phyloP scores from a whole-genome alignment of 2,329 filamentous ascomycete species.

The Trichoderma sp. region DNA sequence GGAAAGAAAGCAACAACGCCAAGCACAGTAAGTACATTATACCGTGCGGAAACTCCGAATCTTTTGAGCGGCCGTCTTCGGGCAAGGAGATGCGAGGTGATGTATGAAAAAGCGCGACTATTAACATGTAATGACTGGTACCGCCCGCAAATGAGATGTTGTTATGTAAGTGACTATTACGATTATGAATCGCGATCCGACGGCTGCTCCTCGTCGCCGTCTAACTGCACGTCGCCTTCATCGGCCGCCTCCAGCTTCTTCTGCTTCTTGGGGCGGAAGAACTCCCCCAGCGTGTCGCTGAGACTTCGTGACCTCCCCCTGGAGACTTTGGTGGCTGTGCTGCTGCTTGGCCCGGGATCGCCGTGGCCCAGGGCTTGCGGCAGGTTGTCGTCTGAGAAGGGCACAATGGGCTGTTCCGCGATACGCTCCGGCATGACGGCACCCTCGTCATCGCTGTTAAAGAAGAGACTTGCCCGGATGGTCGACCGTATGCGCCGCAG shows the following conservation, averaged over 20 bases:
- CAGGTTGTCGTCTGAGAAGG: slow-evolving; percentile 37
- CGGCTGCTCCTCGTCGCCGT: slow-evolving; percentile 30
- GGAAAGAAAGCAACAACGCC: neutral
- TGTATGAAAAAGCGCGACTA: slow-evolving; percentile 12
- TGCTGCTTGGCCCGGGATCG: slow-evolving; percentile 26
- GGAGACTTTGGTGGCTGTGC: slow-evolving; percentile 29
- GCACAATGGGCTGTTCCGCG: slow-evolving; percentile 31
- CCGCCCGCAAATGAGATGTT: neutral
- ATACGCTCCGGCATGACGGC: slow-evolving; percentile 34
- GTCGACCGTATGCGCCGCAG: slow-evolving; percentile 52
- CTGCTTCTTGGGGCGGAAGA: slow-evolving; percentile 44
- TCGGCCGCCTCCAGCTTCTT: slow-evolving; percentile 35
- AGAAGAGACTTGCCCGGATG: slow-evolving; percentile 58
- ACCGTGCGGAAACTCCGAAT: neutral
- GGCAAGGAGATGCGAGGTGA: neutral
- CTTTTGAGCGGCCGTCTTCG: neutral
- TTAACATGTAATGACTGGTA: slow-evolving; percentile 14
- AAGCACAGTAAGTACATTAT: too few species aligned
- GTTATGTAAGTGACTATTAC: slow-evolving; percentile 7
- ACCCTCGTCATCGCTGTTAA: slow-evolving; percentile 49
- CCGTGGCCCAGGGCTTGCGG: slow-evolving; percentile 32
- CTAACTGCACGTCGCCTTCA: slow-evolving; percentile 32
- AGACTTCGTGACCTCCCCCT: slow-evolving; percentile 45
- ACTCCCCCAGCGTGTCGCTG: slow-evolving; percentile 47
- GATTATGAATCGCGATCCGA: slow-evolving; percentile 15